These are phyloP conservation scores for Umbilicaria muhlenbergii DNA, from an alignment of 495 filamentous ascomycete genomes.

Conservation along the genomic window DNA sequence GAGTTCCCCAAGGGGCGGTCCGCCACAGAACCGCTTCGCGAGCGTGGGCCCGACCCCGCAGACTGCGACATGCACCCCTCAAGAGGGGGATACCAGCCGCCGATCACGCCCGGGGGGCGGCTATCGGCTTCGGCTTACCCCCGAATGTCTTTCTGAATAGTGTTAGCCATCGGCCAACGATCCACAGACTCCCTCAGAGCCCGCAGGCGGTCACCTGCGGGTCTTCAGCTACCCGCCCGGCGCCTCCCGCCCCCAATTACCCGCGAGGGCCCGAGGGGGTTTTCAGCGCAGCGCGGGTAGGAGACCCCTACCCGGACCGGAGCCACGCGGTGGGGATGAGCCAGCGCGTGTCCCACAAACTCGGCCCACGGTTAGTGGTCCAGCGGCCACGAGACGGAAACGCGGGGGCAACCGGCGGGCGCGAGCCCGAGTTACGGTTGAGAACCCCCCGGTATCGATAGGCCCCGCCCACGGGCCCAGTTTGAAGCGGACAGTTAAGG, in stretches of 20 bases:
- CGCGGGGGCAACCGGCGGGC: too few relatives aligned
- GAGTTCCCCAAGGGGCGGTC: constrained; percentile 27
- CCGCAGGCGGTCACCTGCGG: constrained; percentile 7
- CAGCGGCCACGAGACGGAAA: constrained; percentile 5
- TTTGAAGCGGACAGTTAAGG: too few relatives aligned
- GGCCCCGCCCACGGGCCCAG: too few relatives aligned
- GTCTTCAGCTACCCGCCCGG: constrained; percentile 11
- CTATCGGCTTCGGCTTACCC: constrained; percentile 22
- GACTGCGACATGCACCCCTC: constrained; percentile 21
- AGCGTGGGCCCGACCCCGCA: background rate
- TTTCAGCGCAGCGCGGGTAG: background rate
- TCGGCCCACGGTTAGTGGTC: constrained; percentile 10
- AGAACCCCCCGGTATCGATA: too few relatives aligned
- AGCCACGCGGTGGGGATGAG: constrained; percentile 4
- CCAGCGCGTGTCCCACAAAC: constrained; percentile 7
- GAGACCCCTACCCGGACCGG: constrained; percentile 2
- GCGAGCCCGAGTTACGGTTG: too few relatives aligned
- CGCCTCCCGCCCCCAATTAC: background rate
- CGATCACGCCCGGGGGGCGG: constrained; percentile 19
- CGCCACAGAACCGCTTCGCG: constrained; percentile 12
- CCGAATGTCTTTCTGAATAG: constrained; percentile 26
- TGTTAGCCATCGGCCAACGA: constrained; percentile 30
- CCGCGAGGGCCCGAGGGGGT: background rate
- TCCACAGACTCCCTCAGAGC: constrained; percentile 35
- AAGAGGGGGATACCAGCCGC: constrained; percentile 23